Base-by-base conservation (phyloP, 768 basidiomycete species). In the Albatrellus ellisii region DNA sequence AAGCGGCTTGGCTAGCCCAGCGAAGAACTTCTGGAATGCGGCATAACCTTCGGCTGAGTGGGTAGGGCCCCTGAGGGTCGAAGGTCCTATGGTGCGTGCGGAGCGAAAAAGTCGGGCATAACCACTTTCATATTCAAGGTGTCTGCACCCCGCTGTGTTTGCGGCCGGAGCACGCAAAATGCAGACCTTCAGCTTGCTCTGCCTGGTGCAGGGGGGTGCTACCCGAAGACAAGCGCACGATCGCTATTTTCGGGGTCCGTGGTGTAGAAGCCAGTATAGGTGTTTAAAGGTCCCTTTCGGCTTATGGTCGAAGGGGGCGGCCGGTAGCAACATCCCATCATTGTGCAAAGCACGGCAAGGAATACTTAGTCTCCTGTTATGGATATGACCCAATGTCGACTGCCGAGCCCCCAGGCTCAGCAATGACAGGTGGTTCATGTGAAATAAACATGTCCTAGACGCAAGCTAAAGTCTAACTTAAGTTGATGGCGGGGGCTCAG, bases 31-130 rank as follows among this genome's bases (percentile, higher is more conserved):
- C 51, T 75, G 69, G 15, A 78, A 53, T 35, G 64, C 68, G 9
- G 58, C 56, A 54, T 75, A 72, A 36, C 72, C 66, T 50, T 69
- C 59, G 33, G 71, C 67, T 2, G 67, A 68, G 48, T 66, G 63
- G 6, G 75, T 74, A 4, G 77, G 77, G 55, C 68, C 75, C 40
- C 66, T 61, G 17, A 65, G 65, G 6, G 57, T 41, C n/a, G n/a
- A n/a, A n/a, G n/a, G 2, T 72, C 64, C 52, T 69, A 76, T 2
- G 77, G 66, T 28, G 57, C 55, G 22, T 69, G 57, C 7, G 68
- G 69, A 49, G 73, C 69, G 56, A 79, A 77, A 52, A 79, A 74
- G 55, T 79, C 77, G 21, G 77, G 79, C 72, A 79, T 75, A 54
- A 73, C 67, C 27, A 81, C 72, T 20, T 65, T 69, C 15, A 70